A percentile compares a stretch with the other conserved stretches of the same genome.
These are phyloP conservation scores for Boletus pseudo-olivaceus DNA, from an alignment of 768 basidiomycete species.

Conservation along the genomic window DNA sequence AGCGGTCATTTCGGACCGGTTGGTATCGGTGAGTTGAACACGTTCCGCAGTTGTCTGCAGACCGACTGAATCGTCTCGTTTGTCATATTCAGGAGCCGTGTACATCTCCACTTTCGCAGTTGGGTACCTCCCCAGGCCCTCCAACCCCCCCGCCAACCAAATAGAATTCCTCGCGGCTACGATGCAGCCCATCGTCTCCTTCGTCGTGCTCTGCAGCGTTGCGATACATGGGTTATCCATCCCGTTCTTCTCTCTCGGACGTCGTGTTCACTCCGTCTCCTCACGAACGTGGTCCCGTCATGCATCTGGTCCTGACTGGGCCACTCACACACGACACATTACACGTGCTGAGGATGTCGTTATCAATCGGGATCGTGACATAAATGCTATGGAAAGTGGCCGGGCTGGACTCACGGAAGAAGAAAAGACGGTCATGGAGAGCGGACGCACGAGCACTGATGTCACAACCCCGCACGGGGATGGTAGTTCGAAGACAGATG, in stretches of 20 bases:
- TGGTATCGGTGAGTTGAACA: constrained; percentile 53
- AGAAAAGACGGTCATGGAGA: constrained; percentile 27
- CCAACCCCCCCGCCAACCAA: constrained; percentile 49
- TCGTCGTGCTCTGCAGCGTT: constrained; percentile 92
- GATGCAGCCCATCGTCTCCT: constrained; percentile 92
- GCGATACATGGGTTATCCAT: constrained; percentile 88
- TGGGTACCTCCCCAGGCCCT: constrained; percentile 48
- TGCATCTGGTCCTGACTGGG: constrained; percentile 75
- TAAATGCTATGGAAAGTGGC: constrained; percentile 49
- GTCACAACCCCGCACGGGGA: constrained; percentile 5
- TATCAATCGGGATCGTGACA: constrained; percentile 72
- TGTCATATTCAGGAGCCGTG: constrained; percentile 58
- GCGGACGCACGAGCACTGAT: constrained; percentile 20
- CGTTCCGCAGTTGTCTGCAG: neutral
- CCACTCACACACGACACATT: constrained; percentile 70
- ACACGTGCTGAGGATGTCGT: constrained; percentile 72
- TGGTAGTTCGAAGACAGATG: constrained; percentile 8
- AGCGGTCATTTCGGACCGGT: constrained; percentile 94
- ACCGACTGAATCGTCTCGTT: constrained; percentile 1
- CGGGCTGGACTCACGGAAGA: constrained; percentile 29
- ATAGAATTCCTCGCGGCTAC: constrained; percentile 62
- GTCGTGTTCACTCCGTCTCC: constrained; percentile 75
- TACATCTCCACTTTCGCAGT: constrained; percentile 89
- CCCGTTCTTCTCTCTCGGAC: constrained; percentile 88
- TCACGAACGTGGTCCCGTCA: constrained; percentile 89